A percentile compares a stretch with the other conserved stretches of the same genome.
Evolutionary conservation across 2,329 filamentous ascomycete species (phyloP).

Genomic region (Colletotrichum higginsianum): DNA sequence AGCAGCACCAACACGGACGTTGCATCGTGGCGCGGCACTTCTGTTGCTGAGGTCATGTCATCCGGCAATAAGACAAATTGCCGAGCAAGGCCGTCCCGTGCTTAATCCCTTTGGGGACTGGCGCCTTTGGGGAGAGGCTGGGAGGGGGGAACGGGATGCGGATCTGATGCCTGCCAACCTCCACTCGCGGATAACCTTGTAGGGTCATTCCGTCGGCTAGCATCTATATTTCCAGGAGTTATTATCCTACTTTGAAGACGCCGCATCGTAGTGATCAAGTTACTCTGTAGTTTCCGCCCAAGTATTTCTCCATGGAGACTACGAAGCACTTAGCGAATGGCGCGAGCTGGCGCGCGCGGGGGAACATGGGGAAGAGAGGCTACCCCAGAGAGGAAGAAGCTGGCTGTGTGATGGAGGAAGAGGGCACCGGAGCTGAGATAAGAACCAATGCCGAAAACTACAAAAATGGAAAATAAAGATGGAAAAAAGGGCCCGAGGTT

Average conservation of each 20-base stretch:
- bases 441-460: neutral
- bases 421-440: constrained; percentile 14
- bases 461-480: too few relatives aligned
- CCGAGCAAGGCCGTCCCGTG: constrained; percentile 33
- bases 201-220: constrained; percentile 31
- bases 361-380: too few relatives aligned
- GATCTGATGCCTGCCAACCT: constrained; percentile 28
- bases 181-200: constrained; percentile 25
- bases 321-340: neutral
- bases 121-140: neutral
- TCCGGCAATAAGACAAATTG: constrained; percentile 27
- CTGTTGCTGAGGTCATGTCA: constrained; percentile 37
- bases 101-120: constrained; percentile 18
- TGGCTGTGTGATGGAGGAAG: neutral
- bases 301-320: neutral
- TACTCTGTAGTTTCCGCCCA: neutral
- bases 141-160: constrained; percentile 2
- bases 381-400: neutral
- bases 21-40: constrained; percentile 32
- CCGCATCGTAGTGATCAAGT: neutral
- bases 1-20: constrained; percentile 33
- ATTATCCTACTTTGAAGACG: neutral
- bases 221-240: neutral
- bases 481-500: constrained; percentile 8
- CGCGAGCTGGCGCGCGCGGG: neutral